Evolutionary conservation across 768 basidiomycete genomes (phyloP).

Genomic region (Suillus ampliporus): DNA sequence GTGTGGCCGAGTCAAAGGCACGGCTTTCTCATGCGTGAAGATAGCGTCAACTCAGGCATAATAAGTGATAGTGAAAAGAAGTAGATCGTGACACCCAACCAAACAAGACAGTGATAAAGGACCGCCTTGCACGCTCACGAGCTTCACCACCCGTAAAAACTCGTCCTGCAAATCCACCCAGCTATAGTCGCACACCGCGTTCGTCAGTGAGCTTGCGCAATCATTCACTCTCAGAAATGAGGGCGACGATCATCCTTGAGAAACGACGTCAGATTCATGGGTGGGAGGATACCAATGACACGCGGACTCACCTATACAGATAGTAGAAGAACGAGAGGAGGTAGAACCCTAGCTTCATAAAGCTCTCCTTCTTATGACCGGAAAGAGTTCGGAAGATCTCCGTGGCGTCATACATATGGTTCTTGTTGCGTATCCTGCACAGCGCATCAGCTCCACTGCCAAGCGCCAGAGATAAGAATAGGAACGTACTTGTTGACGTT

Average conservation of each 20-base stretch:
- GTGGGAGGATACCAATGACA: background rate
- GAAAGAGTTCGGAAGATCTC: constrained; percentile 97
- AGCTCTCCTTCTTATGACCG: constrained; percentile 95
- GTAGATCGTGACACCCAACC: constrained; percentile 8
- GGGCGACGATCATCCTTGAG: constrained; percentile 82
- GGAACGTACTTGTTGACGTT: constrained; percentile 91
- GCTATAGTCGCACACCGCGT: background rate
- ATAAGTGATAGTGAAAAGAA: constrained; percentile 5
- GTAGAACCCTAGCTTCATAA: constrained; percentile 94
- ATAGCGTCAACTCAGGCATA: background rate
- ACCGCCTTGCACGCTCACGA: background rate
- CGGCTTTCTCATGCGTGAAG: background rate
- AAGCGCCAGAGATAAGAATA: background rate
- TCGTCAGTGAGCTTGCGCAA: background rate
- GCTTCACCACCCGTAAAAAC: background rate
- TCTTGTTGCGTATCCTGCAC: constrained; percentile 83
- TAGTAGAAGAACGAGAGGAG: constrained; percentile 93
- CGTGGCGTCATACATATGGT: constrained; percentile 99
- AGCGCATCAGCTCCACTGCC: background rate
- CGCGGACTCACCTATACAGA: constrained; percentile 74
- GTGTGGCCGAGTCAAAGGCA: background rate
- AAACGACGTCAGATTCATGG: background rate
- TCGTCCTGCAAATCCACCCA: background rate
- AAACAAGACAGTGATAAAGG: background rate
- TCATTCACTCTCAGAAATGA: constrained; percentile 80